Evolutionary conservation across 2,329 filamentous ascomycete genomes (phyloP).

Genomic region (Clarireedia paspali): DNA sequence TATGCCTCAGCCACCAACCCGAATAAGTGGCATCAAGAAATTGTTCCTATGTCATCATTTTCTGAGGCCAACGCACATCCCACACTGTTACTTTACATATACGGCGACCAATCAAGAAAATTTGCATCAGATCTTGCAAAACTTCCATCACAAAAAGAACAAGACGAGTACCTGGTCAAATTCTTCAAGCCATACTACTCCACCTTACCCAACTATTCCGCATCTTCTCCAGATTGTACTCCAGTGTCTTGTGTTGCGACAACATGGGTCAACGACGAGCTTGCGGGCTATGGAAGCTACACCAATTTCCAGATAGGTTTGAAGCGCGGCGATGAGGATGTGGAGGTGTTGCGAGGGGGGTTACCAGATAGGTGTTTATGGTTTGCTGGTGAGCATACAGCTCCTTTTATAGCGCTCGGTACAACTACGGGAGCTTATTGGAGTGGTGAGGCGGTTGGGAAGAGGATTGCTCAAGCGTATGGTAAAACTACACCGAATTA

Average conservation of each 20-base stretch:
- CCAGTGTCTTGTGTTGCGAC: constrained; percentile 52
- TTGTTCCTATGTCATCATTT: constrained; percentile 53
- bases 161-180: constrained; percentile 26
- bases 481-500: constrained; percentile 19
- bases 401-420: constrained; percentile 80
- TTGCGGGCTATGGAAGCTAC: constrained; percentile 61
- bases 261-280: constrained; percentile 56
- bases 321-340: constrained; percentile 48
- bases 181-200: constrained; percentile 61
- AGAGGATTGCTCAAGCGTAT: constrained; percentile 52
- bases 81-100: constrained; percentile 60
- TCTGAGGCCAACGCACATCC: constrained; percentile 43
- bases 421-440: constrained; percentile 80
- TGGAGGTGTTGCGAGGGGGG: constrained; percentile 39
- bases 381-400: constrained; percentile 72
- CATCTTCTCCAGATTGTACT: constrained; percentile 37
- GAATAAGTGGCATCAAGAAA: constrained; percentile 51
- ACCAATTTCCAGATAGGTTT: constrained; percentile 60
- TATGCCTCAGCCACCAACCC: constrained; percentile 46
- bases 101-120: constrained; percentile 35
- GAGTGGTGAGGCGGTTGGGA: constrained; percentile 75
- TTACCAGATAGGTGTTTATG: constrained; percentile 33
- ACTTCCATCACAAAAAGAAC: constrained; percentile 13
- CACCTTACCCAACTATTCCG: constrained; percentile 48
- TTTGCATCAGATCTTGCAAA: constrained; percentile 23